Percentiles rank a stretch among this genome's conserved stretches.
phyloP scores from a whole-genome alignment of 345 rosid genomes.

The Populus ilicifolia region DNA sequence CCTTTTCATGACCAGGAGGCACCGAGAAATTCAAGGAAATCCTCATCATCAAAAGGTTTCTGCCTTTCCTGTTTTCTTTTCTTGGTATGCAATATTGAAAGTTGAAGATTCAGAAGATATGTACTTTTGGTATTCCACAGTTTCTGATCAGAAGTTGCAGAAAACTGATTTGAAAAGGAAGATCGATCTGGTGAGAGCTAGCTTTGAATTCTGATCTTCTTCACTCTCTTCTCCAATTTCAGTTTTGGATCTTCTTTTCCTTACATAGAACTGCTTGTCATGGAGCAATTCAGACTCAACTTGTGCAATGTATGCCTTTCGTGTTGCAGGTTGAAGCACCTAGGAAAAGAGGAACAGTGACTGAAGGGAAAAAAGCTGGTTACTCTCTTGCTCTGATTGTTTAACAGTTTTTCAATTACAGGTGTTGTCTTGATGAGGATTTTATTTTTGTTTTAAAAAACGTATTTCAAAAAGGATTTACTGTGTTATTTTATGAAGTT shows the following conservation, averaged over 20 bases:
- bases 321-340: constrained; percentile 37
- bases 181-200: constrained; percentile 30
- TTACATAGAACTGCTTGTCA: not conserved
- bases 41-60: constrained; percentile 41
- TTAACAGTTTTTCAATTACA: not conserved
- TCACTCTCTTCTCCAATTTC: not conserved
- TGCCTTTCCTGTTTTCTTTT: constrained; percentile 15
- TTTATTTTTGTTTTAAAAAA: not conserved
- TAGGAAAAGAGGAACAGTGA: constrained; percentile 36
- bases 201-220: constrained; percentile 14
- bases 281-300: not conserved
- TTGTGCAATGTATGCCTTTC: constrained; percentile 1
- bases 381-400: not conserved
- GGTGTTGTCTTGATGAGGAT: too few relatives aligned
- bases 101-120: constrained; percentile 13
- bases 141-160: constrained; percentile 31
- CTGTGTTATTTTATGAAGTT: too few relatives aligned
- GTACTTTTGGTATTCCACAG: constrained; percentile 28
- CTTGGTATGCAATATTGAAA: constrained; percentile 4
- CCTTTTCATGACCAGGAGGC: constrained; percentile 28
- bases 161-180: constrained; percentile 27
- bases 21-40: constrained; percentile 28
- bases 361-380: constrained; percentile 24
- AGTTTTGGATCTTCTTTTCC: not conserved
- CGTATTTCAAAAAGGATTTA: not conserved